A percentile compares a stretch with the other conserved stretches of the same genome.
Evolutionary conservation across 2,329 filamentous ascomycete genomes (phyloP).

Genomic region (Paraphaeosphaeria sporulosa): DNA sequence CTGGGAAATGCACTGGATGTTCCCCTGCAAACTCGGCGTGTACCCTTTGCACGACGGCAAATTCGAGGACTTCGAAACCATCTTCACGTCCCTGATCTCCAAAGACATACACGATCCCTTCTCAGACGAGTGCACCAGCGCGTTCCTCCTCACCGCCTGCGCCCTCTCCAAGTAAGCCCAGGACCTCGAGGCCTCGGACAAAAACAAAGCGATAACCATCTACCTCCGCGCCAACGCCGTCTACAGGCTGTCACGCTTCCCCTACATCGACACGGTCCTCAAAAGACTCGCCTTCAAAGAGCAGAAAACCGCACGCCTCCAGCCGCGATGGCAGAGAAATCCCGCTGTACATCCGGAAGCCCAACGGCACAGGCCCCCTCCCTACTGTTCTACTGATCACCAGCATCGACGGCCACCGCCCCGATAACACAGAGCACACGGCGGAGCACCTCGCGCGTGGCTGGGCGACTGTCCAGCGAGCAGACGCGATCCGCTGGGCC

Average conservation of each 20-base stretch:
- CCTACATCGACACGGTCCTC: constrained; percentile 57
- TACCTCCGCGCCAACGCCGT: constrained; percentile 77
- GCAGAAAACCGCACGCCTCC: constrained; percentile 66
- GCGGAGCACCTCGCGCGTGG: constrained; percentile 56
- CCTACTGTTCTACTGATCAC: constrained; percentile 64
- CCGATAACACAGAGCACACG: constrained; percentile 55
- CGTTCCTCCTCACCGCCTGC: constrained; percentile 67
- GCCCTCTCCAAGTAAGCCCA: constrained; percentile 63
- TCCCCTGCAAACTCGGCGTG: constrained; percentile 55
- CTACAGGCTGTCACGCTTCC: constrained; percentile 75
- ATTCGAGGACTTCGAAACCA: constrained; percentile 72
- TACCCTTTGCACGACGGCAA: constrained; percentile 78
- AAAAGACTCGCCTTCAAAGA: constrained; percentile 69
- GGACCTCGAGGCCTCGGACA: constrained; percentile 56
- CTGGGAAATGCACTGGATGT: constrained; percentile 46
- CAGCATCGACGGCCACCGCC: constrained; percentile 66
- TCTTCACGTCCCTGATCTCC: constrained; percentile 52
- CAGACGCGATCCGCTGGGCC: constrained; percentile 55
- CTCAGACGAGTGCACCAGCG: constrained; percentile 67
- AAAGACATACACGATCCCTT: constrained; percentile 71
- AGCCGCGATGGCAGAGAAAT: constrained; percentile 63
- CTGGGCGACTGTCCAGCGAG: constrained; percentile 59
- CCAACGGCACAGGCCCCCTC: constrained; percentile 51
- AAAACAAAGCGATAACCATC: constrained; percentile 62
- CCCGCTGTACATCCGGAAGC: constrained; percentile 70